These are phyloP conservation scores for Vitis hybrid DNA, from an alignment of 177 flowering plant species.

Conservation along the genomic window DNA sequence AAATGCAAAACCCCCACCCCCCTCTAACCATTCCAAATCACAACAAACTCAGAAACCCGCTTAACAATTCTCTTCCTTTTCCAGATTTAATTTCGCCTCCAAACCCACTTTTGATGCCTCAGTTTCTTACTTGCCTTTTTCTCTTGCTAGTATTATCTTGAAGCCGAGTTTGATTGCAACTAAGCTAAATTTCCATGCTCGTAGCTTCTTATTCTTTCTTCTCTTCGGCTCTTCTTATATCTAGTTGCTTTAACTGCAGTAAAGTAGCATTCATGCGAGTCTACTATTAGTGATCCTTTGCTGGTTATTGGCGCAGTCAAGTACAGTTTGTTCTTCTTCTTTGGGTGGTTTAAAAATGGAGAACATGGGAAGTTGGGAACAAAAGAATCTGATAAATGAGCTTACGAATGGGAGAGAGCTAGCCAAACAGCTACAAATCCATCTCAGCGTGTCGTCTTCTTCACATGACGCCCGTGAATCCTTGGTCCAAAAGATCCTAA, in stretches of 20 bases:
- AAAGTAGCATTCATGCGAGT: no score
- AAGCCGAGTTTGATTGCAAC: no score
- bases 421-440: constrained; percentile 45
- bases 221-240: background rate
- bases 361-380: constrained; percentile 35
- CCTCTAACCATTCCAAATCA: constrained; percentile 6
- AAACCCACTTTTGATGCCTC: background rate
- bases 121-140: background rate
- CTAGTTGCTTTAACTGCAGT: no score
- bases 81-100: background rate
- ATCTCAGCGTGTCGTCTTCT: constrained; percentile 29
- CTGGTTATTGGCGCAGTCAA: no score
- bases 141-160: no score
- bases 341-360: constrained; percentile 29
- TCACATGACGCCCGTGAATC: constrained; percentile 24
- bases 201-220: background rate
- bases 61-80: background rate
- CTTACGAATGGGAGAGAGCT: constrained; percentile 49
- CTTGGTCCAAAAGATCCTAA: constrained; percentile 31
- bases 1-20: background rate
- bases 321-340: background rate
- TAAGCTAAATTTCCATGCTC: background rate
- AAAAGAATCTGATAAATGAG: constrained; percentile 48
- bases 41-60: background rate
- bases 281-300: no score